Evolutionary conservation across 2,329 filamentous ascomycete genomes (phyloP), one percentile per base, ranked within the genome.

Genomic region (Alternaria hordeiaustralica): DNA sequence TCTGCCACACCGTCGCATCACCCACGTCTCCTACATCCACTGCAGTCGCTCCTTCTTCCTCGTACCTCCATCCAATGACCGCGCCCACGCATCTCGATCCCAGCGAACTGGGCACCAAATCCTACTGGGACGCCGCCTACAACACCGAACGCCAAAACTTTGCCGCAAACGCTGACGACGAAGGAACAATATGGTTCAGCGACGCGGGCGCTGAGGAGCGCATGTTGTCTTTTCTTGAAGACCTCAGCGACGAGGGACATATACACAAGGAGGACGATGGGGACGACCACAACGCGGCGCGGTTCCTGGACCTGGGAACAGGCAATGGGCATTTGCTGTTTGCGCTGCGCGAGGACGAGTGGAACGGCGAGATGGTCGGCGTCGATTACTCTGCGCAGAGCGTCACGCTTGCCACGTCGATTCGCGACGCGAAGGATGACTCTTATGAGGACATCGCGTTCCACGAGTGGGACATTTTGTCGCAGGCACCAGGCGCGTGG

Each of bases 281-380:
- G 72, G 79, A n/a, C 1, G 55, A 58, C 13, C 30, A 57, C 15
- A 4, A 43, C 21, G 21, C 55, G 18, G 54, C 68, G 11, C 82
- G 87, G 2, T 89, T 97, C 64, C 84, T 98, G 0, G 96, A 99
- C 77, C 86, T 99, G 0, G 96, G 96, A 20, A 97, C 94, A 11
- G 96, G 96, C 1, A 99, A 99, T 81, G 96, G 95, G 2, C 93
- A 94, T 72, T 87, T 98, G 76, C 85, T 98, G n/a, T 92, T 96
- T 71, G 86, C 89, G n/a, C 83, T 98, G 30, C 83, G 91, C 30
- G 89, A 90, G 47, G 84, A 85, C 33, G 88, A 84, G 81, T 97
- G 92, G 86, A 57, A 67, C 4, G 93, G 92, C 0, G 81, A 83
- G 4, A 89, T 97, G 85, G 84, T 97, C 0, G 96, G 96, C 6